Conservation (phyloP, 805 yeast genomes). For the Pichia rugopelliculosa region DNA sequence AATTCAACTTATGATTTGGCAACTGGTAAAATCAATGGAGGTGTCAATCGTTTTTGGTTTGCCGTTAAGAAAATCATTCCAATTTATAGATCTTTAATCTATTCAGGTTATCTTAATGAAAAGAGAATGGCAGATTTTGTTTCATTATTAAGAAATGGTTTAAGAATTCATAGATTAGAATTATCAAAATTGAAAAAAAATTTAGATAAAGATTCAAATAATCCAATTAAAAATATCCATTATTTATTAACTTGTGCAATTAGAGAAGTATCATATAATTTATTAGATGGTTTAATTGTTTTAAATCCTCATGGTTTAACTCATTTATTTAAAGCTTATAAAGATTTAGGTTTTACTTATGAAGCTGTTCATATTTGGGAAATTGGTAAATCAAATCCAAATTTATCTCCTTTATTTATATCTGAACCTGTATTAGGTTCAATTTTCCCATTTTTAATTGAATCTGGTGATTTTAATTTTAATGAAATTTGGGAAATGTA, state of each 20-base stretch:
- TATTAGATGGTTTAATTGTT: constrained; percentile 35
- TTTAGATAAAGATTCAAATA: constrained; percentile 50
- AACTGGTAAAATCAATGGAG: constrained; percentile 33
- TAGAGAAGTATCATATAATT: constrained; percentile 45
- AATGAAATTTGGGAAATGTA: constrained; percentile 54
- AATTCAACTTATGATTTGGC: constrained; percentile 31
- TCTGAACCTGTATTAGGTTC: constrained; percentile 62
- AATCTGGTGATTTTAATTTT: constrained; percentile 51
- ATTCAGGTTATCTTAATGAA: constrained; percentile 40
- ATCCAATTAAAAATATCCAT: constrained; percentile 49
- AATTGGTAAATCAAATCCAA: constrained; percentile 41
- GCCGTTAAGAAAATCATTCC: constrained; percentile 45
- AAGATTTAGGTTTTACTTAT: constrained; percentile 50
- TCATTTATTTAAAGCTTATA: constrained; percentile 49
- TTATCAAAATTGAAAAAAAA: constrained; percentile 48
- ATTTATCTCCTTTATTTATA: constrained; percentile 40
- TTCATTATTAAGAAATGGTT: constrained; percentile 46
- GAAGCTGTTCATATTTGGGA: constrained; percentile 72
- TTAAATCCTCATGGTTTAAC: constrained; percentile 49
- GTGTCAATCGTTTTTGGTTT: constrained; percentile 44
- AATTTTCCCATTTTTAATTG: constrained; percentile 58
- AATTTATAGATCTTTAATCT: constrained; percentile 39
- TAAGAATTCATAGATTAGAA: constrained; percentile 49
- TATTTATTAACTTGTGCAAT: constrained; percentile 41
- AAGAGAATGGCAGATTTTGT: constrained; percentile 42